Percentiles rank a stretch among this genome's conserved stretches.
Conservation (phyloP, 768 basidiomycete genomes). For the Lactifluus rugatus region DNA sequence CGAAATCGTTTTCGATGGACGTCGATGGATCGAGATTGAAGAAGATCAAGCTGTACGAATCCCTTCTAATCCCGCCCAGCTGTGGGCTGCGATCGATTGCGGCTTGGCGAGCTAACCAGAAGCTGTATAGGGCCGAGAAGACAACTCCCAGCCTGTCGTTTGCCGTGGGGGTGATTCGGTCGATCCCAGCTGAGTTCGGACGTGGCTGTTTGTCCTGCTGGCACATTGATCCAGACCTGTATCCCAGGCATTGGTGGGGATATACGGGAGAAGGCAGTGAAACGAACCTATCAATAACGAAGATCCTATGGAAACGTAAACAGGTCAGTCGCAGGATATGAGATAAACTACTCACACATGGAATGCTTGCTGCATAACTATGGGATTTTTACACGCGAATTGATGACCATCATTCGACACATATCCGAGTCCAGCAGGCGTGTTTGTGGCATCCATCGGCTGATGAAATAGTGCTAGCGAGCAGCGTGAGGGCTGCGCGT, state of each 20-base stretch:
- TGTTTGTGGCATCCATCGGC: slow-evolving; percentile 24
- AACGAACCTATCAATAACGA: slow-evolving; percentile 45
- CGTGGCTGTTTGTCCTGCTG: slow-evolving; percentile 35
- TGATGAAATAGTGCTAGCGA: slow-evolving; percentile 44
- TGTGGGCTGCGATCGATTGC: slow-evolving; percentile 25
- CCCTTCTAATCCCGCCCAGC: slow-evolving; percentile 29
- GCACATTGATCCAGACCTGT: slow-evolving; percentile 46
- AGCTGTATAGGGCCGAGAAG: slow-evolving; percentile 43
- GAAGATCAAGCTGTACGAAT: slow-evolving; percentile 49
- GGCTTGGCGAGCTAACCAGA: slow-evolving; percentile 45
- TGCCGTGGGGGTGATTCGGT: slow-evolving; percentile 28
- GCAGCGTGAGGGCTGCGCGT: slow-evolving; percentile 44
- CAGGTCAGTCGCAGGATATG: not conserved
- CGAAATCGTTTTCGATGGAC: slow-evolving; percentile 37
- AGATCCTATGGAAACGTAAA: slow-evolving; percentile 28
- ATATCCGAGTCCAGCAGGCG: slow-evolving; percentile 33
- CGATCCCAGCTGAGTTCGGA: slow-evolving; percentile 32
- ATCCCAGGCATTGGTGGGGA: not conserved
- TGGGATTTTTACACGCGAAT: slow-evolving; percentile 46
- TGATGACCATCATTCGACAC: slow-evolving; percentile 48
- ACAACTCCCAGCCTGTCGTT: slow-evolving; percentile 50
- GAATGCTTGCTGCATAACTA: slow-evolving; percentile 43
- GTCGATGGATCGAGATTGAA: slow-evolving; percentile 29
- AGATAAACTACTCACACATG: slow-evolving; percentile 41
- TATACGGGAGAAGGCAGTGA: slow-evolving; percentile 26